Evolutionary conservation across 2,329 filamentous ascomycete species (phyloP).

Genomic region (Septoria linicola): DNA sequence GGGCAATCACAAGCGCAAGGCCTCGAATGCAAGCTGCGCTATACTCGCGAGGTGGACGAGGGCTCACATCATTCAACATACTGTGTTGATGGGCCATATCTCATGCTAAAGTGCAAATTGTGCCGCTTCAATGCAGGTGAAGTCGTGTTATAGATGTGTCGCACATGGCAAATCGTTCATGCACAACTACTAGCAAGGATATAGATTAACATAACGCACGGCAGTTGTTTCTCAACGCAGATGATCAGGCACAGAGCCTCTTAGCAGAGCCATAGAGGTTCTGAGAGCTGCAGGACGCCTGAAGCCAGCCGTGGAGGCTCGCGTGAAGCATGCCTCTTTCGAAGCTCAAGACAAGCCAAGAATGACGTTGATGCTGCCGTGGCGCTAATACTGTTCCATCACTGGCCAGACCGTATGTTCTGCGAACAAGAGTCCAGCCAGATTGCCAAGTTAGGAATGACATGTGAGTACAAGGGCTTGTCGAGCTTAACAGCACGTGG

Average conservation of each 20-base stretch:
- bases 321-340: constrained; percentile 1
- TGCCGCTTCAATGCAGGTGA: no score
- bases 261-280: no score
- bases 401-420: constrained; percentile 6
- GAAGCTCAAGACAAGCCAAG: constrained; percentile 3
- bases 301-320: no score
- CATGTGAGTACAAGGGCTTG: background rate
- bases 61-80: no score
- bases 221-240: background rate
- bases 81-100: no score
- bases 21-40: background rate
- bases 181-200: background rate
- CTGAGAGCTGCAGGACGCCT: no score
- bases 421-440: background rate
- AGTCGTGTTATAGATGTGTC: background rate
- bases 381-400: background rate
- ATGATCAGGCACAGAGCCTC: no score
- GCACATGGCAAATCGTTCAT: background rate
- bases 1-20: background rate
- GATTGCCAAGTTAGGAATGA: background rate
- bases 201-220: background rate
- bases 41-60: no score
- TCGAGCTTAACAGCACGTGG: background rate
- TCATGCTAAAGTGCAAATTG: no score
- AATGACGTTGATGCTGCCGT: constrained; percentile 3